These are phyloP conservation scores for Xanthoceras sorbifolium DNA, from an alignment of 345 rosid species.

Conservation along the genomic window DNA sequence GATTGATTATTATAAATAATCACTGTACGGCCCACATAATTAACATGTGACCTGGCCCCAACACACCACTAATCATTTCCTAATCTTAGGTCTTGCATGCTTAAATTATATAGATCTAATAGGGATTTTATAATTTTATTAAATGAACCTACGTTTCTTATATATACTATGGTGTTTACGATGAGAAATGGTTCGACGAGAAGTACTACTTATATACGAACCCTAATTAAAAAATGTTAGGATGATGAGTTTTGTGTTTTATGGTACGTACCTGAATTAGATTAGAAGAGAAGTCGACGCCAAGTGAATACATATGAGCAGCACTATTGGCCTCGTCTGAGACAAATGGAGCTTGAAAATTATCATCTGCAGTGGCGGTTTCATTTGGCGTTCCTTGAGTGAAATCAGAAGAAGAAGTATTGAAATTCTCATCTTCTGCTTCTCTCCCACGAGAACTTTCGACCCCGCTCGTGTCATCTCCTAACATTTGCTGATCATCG, in stretches of 20 bases:
- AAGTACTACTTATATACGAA: too few relatives aligned
- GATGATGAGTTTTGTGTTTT: neutral
- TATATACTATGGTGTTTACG: too few relatives aligned
- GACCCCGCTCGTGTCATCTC: slow-evolving; percentile 20
- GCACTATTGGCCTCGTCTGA: slow-evolving; percentile 72
- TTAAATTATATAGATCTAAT: neutral
- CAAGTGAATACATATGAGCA: slow-evolving; percentile 26
- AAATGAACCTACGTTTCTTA: too few relatives aligned
- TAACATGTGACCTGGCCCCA: neutral
- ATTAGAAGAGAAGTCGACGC: slow-evolving; percentile 47
- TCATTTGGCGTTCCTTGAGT: slow-evolving; percentile 48
- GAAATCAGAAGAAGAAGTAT: slow-evolving; percentile 59
- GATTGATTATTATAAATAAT: slow-evolving; percentile 26
- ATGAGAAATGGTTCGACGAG: too few relatives aligned
- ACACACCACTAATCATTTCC: neutral
- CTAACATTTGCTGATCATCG: slow-evolving; percentile 22
- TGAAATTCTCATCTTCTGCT: slow-evolving; percentile 38
- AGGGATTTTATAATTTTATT: neutral
- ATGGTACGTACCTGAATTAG: slow-evolving; percentile 39
- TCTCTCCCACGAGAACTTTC: slow-evolving; percentile 26
- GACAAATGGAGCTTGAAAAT: slow-evolving; percentile 28
- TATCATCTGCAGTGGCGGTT: neutral
- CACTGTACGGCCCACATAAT: slow-evolving; percentile 24
- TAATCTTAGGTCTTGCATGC: neutral
- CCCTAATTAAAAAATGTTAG: too few relatives aligned